These are phyloP conservation scores for Nepenthes mirabilis DNA, from an alignment of 148 eudicot species.

Conservation along the genomic window DNA sequence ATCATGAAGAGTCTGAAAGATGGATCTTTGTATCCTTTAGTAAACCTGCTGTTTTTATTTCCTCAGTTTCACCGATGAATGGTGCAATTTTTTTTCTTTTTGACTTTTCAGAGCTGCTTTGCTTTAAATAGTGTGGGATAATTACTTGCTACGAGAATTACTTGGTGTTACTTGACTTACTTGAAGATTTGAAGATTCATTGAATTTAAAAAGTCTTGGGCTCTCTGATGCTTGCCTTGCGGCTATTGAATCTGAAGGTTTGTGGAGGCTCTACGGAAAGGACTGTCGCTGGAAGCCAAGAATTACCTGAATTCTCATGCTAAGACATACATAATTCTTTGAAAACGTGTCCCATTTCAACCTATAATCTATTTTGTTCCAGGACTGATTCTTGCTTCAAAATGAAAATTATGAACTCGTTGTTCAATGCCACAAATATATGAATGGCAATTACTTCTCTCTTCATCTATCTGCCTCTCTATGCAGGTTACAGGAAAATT, in stretches of 20 bases:
- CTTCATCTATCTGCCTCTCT: conserved; percentile 2
- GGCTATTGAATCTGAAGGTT: conserved; percentile 79
- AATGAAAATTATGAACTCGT: neutral
- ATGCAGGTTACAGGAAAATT: conserved; percentile 27
- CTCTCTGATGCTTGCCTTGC: conserved; percentile 79
- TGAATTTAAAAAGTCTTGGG: conserved; percentile 65
- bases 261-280: conserved; percentile 8
- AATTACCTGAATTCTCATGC: neutral
- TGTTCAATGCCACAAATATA: neutral
- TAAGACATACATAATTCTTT: too few relatives aligned
- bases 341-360: too few relatives aligned
- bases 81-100: neutral
- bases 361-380: too few relatives aligned
- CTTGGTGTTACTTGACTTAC: conserved; percentile 24
- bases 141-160: neutral
- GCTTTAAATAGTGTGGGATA: neutral
- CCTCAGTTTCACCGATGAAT: neutral
- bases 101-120: neutral
- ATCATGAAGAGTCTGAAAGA: conserved; percentile 21
- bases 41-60: neutral
- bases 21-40: conserved; percentile 61
- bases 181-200: conserved; percentile 61
- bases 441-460: neutral
- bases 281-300: neutral
- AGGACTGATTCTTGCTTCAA: too few relatives aligned